phyloP scores from a whole-genome alignment of 2,329 filamentous ascomycete genomes.

The Alternaria infectoria region DNA sequence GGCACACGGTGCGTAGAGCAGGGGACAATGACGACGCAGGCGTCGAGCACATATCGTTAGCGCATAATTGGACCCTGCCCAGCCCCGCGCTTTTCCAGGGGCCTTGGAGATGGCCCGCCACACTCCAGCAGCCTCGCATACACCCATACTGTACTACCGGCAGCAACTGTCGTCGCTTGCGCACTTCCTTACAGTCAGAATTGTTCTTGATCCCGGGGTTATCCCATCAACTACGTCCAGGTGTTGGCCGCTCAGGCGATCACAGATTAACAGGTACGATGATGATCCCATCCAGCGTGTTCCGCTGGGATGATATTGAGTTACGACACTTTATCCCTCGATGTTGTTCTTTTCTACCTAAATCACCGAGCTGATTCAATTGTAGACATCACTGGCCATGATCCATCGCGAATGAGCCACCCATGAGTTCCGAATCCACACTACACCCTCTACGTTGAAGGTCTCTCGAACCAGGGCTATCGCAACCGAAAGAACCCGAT shows the following conservation, averaged over 20 bases:
- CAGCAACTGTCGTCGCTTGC: not conserved
- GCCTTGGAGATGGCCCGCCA: not conserved
- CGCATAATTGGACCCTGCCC: not conserved
- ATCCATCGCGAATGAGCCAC: not conserved
- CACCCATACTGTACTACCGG: not conserved
- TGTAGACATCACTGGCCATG: no score
- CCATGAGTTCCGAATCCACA: not conserved
- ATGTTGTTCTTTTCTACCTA: no score
- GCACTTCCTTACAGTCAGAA: accelerated
- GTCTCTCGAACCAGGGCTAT: not conserved
- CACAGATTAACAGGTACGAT: no score
- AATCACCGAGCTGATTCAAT: no score
- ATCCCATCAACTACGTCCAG: not conserved
- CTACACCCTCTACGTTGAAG: not conserved
- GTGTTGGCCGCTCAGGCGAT: no score
- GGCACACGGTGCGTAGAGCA: not conserved
- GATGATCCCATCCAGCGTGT: no score
- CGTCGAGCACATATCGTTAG: not conserved
- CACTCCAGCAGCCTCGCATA: not conserved
- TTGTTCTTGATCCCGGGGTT: not conserved
- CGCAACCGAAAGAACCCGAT: not conserved
- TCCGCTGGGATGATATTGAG: no score
- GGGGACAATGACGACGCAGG: not conserved
- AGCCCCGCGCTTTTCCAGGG: not conserved
- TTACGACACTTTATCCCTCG: no score